A percentile compares a stretch with the other conserved stretches of the same genome.
phyloP scores from a whole-genome alignment of 2,329 filamentous ascomycete genomes.

The Alternaria tenuissima region DNA sequence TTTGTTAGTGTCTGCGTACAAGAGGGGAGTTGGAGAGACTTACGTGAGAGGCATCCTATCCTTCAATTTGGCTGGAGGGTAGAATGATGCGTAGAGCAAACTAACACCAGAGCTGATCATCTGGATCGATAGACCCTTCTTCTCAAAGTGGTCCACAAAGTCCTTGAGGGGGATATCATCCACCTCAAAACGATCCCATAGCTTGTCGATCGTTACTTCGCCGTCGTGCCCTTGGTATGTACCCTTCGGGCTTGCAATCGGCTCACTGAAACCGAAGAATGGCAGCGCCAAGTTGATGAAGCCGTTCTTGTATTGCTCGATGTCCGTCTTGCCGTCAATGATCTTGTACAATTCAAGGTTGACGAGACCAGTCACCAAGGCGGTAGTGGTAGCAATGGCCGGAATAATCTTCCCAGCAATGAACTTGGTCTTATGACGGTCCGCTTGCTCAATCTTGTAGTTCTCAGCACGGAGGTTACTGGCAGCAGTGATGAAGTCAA shows the following conservation, averaged over 20 bases:
- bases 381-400: constrained; percentile 96
- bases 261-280: constrained; percentile 98
- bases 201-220: constrained; percentile 86
- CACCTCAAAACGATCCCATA: constrained; percentile 97
- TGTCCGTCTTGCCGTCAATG: constrained; percentile 92
- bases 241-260: constrained; percentile 91
- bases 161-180: constrained; percentile 84
- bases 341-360: constrained; percentile 96
- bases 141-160: constrained; percentile 82
- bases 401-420: constrained; percentile 99
- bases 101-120: constrained; percentile 99
- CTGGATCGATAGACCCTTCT: constrained; percentile 78
- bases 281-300: constrained; percentile 96
- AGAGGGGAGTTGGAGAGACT: constrained; percentile 46
- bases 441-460: constrained; percentile 93
- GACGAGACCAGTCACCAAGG: constrained; percentile 91
- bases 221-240: constrained; percentile 82
- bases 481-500: constrained; percentile 97
- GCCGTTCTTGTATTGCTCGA: constrained; percentile 99
- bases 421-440: constrained; percentile 98
- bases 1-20: constrained; percentile 30
- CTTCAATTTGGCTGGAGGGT: constrained; percentile 81
- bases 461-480: constrained; percentile 97
- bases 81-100: constrained; percentile 93
- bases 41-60: constrained; percentile 78